Evolutionary conservation across 2,329 filamentous ascomycete genomes (phyloP), one percentile per base, ranked within the genome.

Genomic region (Penicillium sp.): DNA sequence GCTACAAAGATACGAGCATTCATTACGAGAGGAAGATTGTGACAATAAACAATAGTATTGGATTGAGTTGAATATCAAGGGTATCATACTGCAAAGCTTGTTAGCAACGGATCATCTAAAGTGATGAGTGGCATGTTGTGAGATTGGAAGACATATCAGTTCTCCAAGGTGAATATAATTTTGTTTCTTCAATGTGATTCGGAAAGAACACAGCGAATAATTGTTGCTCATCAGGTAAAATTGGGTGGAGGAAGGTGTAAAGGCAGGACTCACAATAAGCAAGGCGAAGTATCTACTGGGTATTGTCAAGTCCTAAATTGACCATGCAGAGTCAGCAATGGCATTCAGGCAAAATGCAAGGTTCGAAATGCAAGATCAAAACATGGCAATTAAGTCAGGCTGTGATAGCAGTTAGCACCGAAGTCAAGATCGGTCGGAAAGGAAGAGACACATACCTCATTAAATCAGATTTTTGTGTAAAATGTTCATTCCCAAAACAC

Each of bases 391-490:
- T 69, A 68, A 65, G 60, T 74, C 71, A 74, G 70, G 68, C 69
- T 75, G 60, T 40, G 51, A 54, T 56, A 55, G 52, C 46, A 46
- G 62, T 76, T 65, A 77, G 73, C 66, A 59, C 24, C 23, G 8
- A n/a, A 29, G 29, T 15, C n/a, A 18, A 24, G 4, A 9, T 18
- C 9, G 20, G 18, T 20, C 12, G 10, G 32, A 23, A 39, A 5
- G 23, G 3, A 37, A 42, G 23, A 40, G 4, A 8, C 36, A 71
- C 74, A 64, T 66, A 80, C 82, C 82, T 85, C 83, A 85, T 85
- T 85, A 85, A 85, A 85, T 86, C 83, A 86, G 83, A 85, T 83
- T 85, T 84, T 83, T 82, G 78, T 83, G 80, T 80, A 70, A 68
- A 74, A 76, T 77, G 80, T 81, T 85, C 82, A 85, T 80, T 62